phyloP scores from a whole-genome alignment of 352 stramenopile species.

The Phytophthora meadii region DNA sequence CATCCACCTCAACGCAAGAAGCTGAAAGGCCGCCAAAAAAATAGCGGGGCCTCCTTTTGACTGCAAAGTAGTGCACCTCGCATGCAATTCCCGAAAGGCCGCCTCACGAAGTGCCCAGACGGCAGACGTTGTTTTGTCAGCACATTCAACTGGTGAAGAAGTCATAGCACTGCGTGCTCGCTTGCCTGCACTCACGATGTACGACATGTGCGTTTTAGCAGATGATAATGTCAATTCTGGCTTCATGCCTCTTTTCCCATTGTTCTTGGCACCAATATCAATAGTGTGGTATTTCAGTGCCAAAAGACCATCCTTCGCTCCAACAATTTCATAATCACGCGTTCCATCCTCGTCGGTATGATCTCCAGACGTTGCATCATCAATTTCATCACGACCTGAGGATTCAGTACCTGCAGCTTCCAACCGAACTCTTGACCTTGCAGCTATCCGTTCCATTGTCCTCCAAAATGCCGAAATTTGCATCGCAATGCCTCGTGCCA shows the following conservation, averaged over 20 bases:
- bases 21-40: conserved; percentile 77
- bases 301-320: conserved; percentile 17
- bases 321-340: conserved; percentile 14
- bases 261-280: conserved; percentile 34
- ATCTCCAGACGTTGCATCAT: conserved; percentile 19
- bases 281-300: conserved; percentile 52
- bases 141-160: conserved; percentile 20
- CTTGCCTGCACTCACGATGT: conserved; percentile 55
- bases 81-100: conserved; percentile 39
- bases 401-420: conserved; percentile 44
- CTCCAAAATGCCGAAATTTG: conserved; percentile 86
- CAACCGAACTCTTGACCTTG: conserved; percentile 76
- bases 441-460: conserved; percentile 85
- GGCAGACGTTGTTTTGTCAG: conserved; percentile 16
- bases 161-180: conserved; percentile 57
- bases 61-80: conserved; percentile 27
- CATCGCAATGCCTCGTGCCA: conserved; percentile 68
- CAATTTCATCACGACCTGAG: conserved; percentile 13
- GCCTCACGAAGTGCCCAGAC: conserved; percentile 28
- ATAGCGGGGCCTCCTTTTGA: conserved; percentile 41
- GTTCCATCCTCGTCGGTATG: conserved; percentile 30
- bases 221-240: conserved; percentile 19
- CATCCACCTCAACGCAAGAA: conserved; percentile 85
- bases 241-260: conserved; percentile 20
- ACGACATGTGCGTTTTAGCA: conserved; percentile 47